Base-by-base conservation (phyloP, 2,329 filamentous ascomycete species). In the Macrophomina tecta region DNA sequence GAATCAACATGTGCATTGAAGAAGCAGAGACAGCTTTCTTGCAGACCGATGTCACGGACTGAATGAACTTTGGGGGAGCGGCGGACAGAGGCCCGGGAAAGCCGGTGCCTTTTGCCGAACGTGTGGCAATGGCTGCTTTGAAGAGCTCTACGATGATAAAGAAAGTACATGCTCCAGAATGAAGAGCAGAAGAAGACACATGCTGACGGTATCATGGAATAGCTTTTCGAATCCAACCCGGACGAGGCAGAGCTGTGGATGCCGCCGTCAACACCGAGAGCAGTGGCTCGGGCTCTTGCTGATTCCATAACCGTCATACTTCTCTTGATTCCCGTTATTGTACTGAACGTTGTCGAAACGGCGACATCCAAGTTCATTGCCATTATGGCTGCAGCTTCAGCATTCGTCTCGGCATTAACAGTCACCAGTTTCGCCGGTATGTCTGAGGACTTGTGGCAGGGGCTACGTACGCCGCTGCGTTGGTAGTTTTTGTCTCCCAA, bases 311-410 rank as follows among this genome's bases (percentile, higher is more conserved):
- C 49, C 3, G 23, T 52, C 16, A 2, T 52, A 4, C 7, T 58
- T 42, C 18, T 58, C 6, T 30, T 58, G 34, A 16, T 58, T 58
- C 53, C 53, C 16, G n/a, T 42, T 34, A 58, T 58, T 23, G 34
- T 58, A 5, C n/a, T 58, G 5, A 58, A 58, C 6, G 11, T 58
- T 1, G 53, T 58, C 23, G 18, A 23, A 6, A 14, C 42, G 5
- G 3, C 16, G 8, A 42, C 34, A 4, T 28, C 32, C 16, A 58
- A 58, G n/a, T 58, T 58, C 12, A 18, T 52, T 6, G 28, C 34
- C 11, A 34, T 52, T 5, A 14, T 52, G 9, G 11, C 34, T 16
- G 49, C 49, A 4, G 49, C 49, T 16, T 7, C 49, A 2, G 5
- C 12, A 4, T 52, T 52, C 49, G 28, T 52, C 4, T 36, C 30